Evolutionary conservation across 1,284 basidiomycete genomes (phyloP), one percentile per base, ranked within the genome.

Genomic region (Paramarasmius palmivorus): DNA sequence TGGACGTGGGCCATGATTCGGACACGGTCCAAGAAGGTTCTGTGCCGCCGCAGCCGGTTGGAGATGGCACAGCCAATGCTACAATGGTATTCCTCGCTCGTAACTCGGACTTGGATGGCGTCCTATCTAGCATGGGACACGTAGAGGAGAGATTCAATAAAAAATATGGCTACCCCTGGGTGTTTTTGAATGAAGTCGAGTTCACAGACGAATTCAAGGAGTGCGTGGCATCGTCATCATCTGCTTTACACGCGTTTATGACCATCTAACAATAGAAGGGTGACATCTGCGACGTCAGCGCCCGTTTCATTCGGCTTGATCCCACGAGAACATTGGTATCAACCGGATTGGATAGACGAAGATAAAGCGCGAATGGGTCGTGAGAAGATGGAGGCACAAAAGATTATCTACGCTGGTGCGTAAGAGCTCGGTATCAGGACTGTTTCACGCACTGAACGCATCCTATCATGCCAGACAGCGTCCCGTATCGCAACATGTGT

Each of bases 141-240:
- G 72, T 84, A 17, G 83, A 86, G 67, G 80, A 83, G 58, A 68
- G 80, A 47, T 87, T 91, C 71, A 92, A 92, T 66, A 74, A 75
- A 53, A 77, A 78, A 56, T 82, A 79, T 53, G 66, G 73, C 19
- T 91, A 92, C 61, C 87, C 88, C 3, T 91, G 86, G 69, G 82
- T 88, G 15, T 84, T 91, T 64, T 69, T 91, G 59, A 92, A 92
- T 64, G 88, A 91, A 55, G 81, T 83, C 56, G 73, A 74, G 1
- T 92, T 90, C 63, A 73, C 76, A 34, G 83, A 88, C n/a, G 82
- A 88, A 38, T 92, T 92, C 69, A 90, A 86, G 61, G 70, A 71
- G 81, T 83, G 50, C 36, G 73, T 64, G 6, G 35, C 35, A 25
- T 44, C 44, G 42, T 50, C 39, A 29, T 38, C 42, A 36, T 37